Percentiles rank a stretch among this genome's conserved stretches.
Evolutionary conservation across 2,329 filamentous ascomycete species (phyloP).

Genomic region (Xylariaceae sp.): DNA sequence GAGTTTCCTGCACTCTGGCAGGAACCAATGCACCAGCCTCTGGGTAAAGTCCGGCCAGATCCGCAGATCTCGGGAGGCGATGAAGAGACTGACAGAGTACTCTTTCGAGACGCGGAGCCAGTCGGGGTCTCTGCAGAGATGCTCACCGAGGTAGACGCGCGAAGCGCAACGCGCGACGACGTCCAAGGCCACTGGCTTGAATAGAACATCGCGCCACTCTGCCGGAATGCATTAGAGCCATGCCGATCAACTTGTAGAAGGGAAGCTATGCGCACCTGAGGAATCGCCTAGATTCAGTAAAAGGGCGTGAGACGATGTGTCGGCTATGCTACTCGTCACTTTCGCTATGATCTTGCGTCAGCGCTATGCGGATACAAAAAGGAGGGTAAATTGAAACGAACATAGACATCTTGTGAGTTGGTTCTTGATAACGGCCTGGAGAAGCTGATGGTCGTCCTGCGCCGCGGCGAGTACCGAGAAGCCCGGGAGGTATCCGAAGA

Average conservation of each 20-base stretch:
- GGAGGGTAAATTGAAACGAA: too few relatives aligned
- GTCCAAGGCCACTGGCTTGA: conserved; percentile 28
- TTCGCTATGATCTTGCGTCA: background rate
- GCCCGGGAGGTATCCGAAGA: conserved; percentile 6
- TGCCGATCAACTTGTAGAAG: background rate
- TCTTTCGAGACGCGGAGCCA: conserved; percentile 38
- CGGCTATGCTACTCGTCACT: conserved; percentile 4
- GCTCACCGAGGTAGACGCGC: conserved; percentile 39
- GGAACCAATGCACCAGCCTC: conserved; percentile 36
- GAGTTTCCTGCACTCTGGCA: conserved; percentile 32
- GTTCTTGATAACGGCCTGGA: conserved; percentile 8
- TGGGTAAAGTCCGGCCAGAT: conserved; percentile 23
- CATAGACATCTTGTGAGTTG: conserved; percentile 9
- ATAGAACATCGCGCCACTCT: conserved; percentile 36
- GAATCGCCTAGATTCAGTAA: conserved; percentile 9
- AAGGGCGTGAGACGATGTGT: conserved; percentile 8
- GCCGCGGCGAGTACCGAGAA: conserved; percentile 8
- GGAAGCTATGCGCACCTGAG: conserved; percentile 3
- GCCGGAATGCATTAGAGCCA: conserved; percentile 3
- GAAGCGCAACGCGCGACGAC: conserved; percentile 43
- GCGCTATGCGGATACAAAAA: too few relatives aligned
- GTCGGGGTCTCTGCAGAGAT: conserved; percentile 36
- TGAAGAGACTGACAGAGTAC: conserved; percentile 32
- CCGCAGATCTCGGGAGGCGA: too few relatives aligned
- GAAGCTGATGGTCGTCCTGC: conserved; percentile 1